A percentile compares a stretch with the other conserved stretches of the same genome.
Evolutionary conservation across 768 basidiomycete species (phyloP).

Genomic region (Porphyrellus cyaneotinctus): DNA sequence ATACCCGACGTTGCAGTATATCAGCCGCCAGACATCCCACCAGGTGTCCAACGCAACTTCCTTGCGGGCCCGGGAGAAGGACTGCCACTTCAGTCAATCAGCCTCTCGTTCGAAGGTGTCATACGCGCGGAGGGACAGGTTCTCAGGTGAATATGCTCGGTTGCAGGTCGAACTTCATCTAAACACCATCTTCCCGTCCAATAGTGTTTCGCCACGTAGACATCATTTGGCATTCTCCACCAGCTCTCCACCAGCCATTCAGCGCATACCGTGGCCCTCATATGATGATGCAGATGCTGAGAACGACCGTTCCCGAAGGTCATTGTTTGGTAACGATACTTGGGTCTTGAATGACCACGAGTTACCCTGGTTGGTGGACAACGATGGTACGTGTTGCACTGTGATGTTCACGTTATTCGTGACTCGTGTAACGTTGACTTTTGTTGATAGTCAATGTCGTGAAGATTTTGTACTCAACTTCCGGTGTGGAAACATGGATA

Average conservation of each 20-base stretch:
- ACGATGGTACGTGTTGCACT: slow-evolving; percentile 50
- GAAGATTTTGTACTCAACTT: slow-evolving; percentile 54
- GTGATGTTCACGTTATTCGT: not conserved
- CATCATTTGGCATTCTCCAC: slow-evolving; percentile 73
- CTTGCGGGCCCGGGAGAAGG: slow-evolving; percentile 80
- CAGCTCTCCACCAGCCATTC: slow-evolving; percentile 66
- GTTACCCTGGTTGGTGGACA: slow-evolving; percentile 70
- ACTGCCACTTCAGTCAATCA: slow-evolving; percentile 60
- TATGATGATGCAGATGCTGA: slow-evolving; percentile 40
- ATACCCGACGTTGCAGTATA: slow-evolving; percentile 53
- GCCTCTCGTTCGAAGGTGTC: slow-evolving; percentile 75
- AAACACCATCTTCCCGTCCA: not conserved
- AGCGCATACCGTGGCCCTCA: slow-evolving; percentile 81
- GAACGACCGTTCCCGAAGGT: slow-evolving; percentile 30
- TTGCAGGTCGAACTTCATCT: slow-evolving; percentile 1
- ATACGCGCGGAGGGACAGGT: slow-evolving; percentile 73
- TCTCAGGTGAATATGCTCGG: slow-evolving; percentile 48
- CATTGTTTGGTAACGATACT: slow-evolving; percentile 54
- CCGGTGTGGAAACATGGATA: slow-evolving; percentile 75
- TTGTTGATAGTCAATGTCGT: slow-evolving; percentile 53
- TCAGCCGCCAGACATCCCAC: slow-evolving; percentile 45
- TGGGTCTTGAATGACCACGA: slow-evolving; percentile 67
- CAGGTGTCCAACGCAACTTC: slow-evolving; percentile 59
- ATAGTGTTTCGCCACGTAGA: slow-evolving; percentile 72
- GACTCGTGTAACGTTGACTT: not conserved